Evolutionary conservation across 208 protist species (phyloP).

Genomic region (Wallacemonas sp.): DNA sequence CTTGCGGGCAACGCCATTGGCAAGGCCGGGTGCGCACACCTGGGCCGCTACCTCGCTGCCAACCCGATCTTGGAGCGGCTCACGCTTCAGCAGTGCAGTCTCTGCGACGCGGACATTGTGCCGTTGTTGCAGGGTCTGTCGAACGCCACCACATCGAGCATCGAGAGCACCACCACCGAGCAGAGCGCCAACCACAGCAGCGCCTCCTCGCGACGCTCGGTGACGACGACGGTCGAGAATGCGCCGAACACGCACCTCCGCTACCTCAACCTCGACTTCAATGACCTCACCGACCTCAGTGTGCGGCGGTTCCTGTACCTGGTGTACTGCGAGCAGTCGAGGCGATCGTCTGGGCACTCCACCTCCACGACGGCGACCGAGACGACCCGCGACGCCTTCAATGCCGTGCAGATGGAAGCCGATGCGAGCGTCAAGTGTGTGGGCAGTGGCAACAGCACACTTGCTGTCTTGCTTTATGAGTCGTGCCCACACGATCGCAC

Average conservation of each 20-base stretch:
- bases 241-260: slow-evolving; percentile 35
- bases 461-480: slow-evolving; percentile 39
- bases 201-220: background rate
- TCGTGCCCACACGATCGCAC: slow-evolving; percentile 31
- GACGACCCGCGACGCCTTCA: background rate
- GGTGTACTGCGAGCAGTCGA: slow-evolving; percentile 13
- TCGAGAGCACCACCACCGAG: background rate
- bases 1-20: slow-evolving; percentile 63
- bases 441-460: slow-evolving; percentile 18
- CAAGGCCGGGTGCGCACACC: slow-evolving; percentile 9
- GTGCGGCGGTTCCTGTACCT: slow-evolving; percentile 28
- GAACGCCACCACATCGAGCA: background rate
- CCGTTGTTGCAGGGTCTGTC: slow-evolving; percentile 38
- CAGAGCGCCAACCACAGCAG: background rate
- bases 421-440: background rate
- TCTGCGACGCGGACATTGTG: slow-evolving; percentile 55
- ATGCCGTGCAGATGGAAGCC: background rate
- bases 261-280: slow-evolving; percentile 51
- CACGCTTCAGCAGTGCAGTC: slow-evolving; percentile 57
- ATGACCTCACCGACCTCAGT: slow-evolving; percentile 29
- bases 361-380: background rate
- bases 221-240: background rate
- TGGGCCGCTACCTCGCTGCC: slow-evolving; percentile 32
- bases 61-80: slow-evolving; percentile 45
- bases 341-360: background rate